Conservation (phyloP, 495 filamentous ascomycete genomes). For the Penicillium atrosanguineum region DNA sequence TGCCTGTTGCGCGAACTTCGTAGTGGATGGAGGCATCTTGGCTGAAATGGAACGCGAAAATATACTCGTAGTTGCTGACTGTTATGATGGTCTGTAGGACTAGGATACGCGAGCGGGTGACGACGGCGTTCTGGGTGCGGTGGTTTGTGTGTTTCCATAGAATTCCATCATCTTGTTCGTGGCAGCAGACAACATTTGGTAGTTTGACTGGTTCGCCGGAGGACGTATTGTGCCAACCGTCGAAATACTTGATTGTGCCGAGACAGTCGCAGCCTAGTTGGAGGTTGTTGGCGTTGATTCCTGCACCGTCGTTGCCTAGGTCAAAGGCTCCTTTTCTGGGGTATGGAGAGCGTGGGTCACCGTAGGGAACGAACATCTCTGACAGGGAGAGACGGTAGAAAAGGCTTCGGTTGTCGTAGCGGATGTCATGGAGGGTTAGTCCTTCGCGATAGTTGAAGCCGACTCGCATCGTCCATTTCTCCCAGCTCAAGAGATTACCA, state of each 20-base stretch:
- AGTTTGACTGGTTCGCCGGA: constrained; percentile 50
- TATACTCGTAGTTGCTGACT: constrained; percentile 82
- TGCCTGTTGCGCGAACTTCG: constrained; percentile 83
- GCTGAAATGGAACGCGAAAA: constrained; percentile 80
- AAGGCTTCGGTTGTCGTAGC: constrained; percentile 62
- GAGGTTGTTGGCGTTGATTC: constrained; percentile 66
- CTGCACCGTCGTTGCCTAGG: constrained; percentile 64
- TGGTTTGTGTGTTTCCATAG: constrained; percentile 71
- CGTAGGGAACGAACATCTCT: constrained; percentile 73
- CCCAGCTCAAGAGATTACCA: constrained; percentile 52
- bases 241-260: constrained; percentile 62
- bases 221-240: constrained; percentile 51
- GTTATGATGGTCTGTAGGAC: constrained; percentile 75
- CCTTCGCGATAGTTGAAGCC: constrained; percentile 66
- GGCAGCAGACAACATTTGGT: constrained; percentile 60
- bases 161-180: constrained; percentile 67
- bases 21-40: constrained; percentile 75
- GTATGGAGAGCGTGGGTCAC: constrained; percentile 61
- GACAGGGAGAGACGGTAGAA: constrained; percentile 70
- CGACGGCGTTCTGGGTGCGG: constrained; percentile 56
- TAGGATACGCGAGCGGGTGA: constrained; percentile 54
- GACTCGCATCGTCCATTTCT: constrained; percentile 66
- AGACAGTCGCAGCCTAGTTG: constrained; percentile 59
- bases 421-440: constrained; percentile 59
- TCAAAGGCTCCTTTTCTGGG: constrained; percentile 69